Evolutionary conservation across 495 filamentous ascomycete species (phyloP).

Genomic region (Penicillium ochrochloron): DNA sequence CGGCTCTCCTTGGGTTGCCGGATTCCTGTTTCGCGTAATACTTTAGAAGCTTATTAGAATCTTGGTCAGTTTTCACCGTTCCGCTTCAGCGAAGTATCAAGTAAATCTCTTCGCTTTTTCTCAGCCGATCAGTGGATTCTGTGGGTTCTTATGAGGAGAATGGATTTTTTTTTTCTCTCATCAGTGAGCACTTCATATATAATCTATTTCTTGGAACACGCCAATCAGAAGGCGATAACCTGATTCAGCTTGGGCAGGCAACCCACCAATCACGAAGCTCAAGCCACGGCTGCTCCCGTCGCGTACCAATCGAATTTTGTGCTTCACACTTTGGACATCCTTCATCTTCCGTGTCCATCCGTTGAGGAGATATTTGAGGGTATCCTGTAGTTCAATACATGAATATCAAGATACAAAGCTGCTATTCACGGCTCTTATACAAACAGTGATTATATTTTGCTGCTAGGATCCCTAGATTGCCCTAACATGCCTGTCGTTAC

Average conservation of each 20-base stretch:
- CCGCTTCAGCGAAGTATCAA: neutral
- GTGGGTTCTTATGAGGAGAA: neutral
- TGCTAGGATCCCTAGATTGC: neutral
- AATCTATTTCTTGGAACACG: neutral
- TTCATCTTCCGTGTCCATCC: neutral
- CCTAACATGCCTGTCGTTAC: neutral
- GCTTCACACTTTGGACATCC: neutral
- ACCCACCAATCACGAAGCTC: slow-evolving; percentile 13
- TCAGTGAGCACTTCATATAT: neutral
- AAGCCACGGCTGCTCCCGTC: neutral
- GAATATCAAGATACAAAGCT: neutral
- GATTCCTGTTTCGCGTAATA: neutral
- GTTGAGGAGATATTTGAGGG: neutral
- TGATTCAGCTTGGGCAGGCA: neutral
- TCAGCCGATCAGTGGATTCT: neutral
- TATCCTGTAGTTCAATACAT: neutral
- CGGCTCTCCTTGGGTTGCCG: neutral
- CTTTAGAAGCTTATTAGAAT: neutral
- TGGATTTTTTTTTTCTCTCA: too few species aligned
- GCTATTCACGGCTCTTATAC: neutral
- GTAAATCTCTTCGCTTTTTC: neutral
- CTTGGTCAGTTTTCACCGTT: neutral
- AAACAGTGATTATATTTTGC: neutral
- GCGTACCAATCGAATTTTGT: neutral
- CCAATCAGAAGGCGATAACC: slow-evolving; percentile 2